phyloP scores from a whole-genome alignment of 306 rosid genomes.

The Bauhinia variegata region DNA sequence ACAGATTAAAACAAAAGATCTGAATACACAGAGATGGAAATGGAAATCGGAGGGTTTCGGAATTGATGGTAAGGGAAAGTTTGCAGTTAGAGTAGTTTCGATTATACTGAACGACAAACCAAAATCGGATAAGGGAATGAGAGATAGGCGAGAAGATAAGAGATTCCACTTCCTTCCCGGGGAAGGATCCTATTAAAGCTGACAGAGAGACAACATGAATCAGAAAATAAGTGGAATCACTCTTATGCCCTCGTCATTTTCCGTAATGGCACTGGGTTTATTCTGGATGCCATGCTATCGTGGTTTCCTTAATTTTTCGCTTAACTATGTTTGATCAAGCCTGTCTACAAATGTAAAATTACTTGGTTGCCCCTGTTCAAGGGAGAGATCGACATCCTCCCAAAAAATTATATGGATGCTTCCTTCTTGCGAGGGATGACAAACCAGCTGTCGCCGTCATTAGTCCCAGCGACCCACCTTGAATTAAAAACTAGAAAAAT shows the following conservation, averaged over 20 bases:
- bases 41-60: not conserved
- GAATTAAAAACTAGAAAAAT: too few species aligned
- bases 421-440: too few species aligned
- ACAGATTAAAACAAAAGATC: constrained; percentile 26
- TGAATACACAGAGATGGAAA: constrained; percentile 1
- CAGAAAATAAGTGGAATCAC: constrained; percentile 27
- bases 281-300: not conserved
- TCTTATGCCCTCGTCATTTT: constrained; percentile 26
- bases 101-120: constrained; percentile 1
- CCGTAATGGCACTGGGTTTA: not conserved
- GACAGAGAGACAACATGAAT: constrained; percentile 17
- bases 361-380: not conserved
- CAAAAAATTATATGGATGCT: too few species aligned
- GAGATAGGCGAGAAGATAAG: constrained; percentile 52
- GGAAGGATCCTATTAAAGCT: constrained; percentile 4
- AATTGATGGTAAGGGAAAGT: not conserved
- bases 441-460: too few species aligned
- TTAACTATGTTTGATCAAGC: not conserved
- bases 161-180: constrained; percentile 33
- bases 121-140: constrained; percentile 25
- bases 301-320: not conserved
- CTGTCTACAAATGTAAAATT: not conserved
- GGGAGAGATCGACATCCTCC: too few species aligned
- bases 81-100: not conserved
- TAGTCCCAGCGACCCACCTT: too few species aligned